A percentile compares a stretch with the other conserved stretches of the same genome.
These are phyloP conservation scores for Neurospora discreta DNA, from an alignment of 495 filamentous ascomycete species.

Conservation along the genomic window DNA sequence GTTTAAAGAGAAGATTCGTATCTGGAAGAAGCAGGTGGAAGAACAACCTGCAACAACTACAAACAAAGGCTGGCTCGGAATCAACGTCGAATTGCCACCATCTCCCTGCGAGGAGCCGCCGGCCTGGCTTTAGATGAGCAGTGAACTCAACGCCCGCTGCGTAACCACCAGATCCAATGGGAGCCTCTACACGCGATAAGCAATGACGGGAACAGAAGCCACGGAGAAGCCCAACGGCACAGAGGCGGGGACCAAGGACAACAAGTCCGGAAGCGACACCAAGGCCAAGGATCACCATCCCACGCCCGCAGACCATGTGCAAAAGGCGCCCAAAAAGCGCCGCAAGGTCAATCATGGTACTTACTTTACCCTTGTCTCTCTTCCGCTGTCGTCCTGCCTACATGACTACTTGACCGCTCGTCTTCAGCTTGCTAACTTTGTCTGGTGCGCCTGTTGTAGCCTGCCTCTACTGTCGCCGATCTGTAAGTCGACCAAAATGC, in stretches of 20 bases:
- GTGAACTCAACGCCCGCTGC: constrained; percentile 38
- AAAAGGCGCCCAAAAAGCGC: constrained; percentile 78
- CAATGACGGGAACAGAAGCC: constrained; percentile 29
- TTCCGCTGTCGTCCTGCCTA: constrained; percentile 8
- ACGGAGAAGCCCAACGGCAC: constrained; percentile 39
- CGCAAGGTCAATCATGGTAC: constrained; percentile 99
- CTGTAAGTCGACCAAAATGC: constrained; percentile 56
- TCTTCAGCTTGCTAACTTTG: constrained; percentile 31
- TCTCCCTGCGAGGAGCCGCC: constrained; percentile 37
- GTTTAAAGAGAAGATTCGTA: background rate
- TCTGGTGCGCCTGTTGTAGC: constrained; percentile 50
- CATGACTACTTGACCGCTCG: constrained; percentile 15
- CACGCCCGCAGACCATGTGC: constrained; percentile 30
- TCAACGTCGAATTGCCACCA: constrained; percentile 21
- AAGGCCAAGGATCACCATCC: constrained; percentile 34
- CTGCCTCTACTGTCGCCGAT: constrained; percentile 98
- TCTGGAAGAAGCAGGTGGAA: background rate
- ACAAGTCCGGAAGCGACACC: constrained; percentile 35
- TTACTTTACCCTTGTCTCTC: constrained; percentile 17
- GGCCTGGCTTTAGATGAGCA: constrained; percentile 36
- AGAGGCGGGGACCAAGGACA: constrained; percentile 33
- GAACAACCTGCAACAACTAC: background rate
- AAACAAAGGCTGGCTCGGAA: constrained; percentile 15
- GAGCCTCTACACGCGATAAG: constrained; percentile 23
- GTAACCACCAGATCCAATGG: constrained; percentile 41